phyloP scores from a whole-genome alignment of 2,329 filamentous ascomycete species.

The Botrytis elliptica region DNA sequence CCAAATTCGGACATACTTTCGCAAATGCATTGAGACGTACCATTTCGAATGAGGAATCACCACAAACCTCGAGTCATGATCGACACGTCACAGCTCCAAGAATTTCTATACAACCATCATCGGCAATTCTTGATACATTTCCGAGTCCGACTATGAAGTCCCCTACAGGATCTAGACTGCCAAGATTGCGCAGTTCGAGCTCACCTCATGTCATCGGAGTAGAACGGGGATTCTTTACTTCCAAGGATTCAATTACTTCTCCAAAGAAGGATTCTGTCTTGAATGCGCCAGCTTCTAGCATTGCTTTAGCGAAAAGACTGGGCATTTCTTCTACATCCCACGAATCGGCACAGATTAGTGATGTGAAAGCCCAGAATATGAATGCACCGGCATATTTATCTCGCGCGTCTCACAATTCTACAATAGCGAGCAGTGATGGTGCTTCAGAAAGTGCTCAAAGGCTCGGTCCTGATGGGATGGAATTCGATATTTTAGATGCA shows the following conservation, averaged over 20 bases:
- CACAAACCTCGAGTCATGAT: neutral
- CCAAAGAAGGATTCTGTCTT: neutral
- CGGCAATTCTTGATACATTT: neutral
- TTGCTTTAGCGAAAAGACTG: slow-evolving; percentile 17
- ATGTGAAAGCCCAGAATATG: neutral
- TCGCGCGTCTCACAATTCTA: neutral
- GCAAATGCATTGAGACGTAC: slow-evolving; percentile 18
- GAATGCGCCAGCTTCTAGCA: slow-evolving; percentile 14
- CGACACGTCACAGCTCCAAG: neutral
- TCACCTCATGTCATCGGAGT: slow-evolving; percentile 1
- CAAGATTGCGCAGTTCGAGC: slow-evolving; percentile 14
- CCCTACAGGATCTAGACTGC: neutral
- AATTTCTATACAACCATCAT: slow-evolving; percentile 1
- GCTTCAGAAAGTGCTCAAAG: slow-evolving; percentile 12
- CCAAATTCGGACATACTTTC: slow-evolving; percentile 18
- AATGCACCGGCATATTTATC: neutral
- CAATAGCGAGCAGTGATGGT: slow-evolving; percentile 20
- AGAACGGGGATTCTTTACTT: neutral
- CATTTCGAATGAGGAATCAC: slow-evolving; percentile 11
- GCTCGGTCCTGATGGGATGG: slow-evolving; percentile 9
- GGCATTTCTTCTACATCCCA: slow-evolving; percentile 6
- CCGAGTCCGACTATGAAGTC: neutral
- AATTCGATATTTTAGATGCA: slow-evolving; percentile 19
- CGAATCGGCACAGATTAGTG: neutral
- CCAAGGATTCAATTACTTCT: neutral